phyloP scores from a whole-genome alignment of 108 stramenopile species.

The Conticribra guillardii region DNA sequence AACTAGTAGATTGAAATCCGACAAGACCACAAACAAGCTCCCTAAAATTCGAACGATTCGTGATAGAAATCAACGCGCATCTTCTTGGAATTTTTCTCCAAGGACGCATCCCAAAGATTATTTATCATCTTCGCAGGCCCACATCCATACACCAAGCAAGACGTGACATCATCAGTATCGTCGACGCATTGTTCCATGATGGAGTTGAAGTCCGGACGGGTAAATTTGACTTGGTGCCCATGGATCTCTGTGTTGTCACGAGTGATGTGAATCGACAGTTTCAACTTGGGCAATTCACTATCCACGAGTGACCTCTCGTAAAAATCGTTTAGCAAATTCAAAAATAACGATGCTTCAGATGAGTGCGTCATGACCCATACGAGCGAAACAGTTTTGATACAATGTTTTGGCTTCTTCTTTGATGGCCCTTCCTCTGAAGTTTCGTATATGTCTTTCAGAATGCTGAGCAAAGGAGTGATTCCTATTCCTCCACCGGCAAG shows the following conservation, averaged over 20 bases:
- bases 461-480: conserved; percentile 21
- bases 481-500: conserved; percentile 31
- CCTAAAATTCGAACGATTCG: conserved; percentile 30
- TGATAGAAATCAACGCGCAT: conserved; percentile 38
- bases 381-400: conserved; percentile 6
- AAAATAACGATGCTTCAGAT: conserved; percentile 19
- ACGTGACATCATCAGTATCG: conserved; percentile 6
- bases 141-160: conserved; percentile 22
- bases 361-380: conserved; percentile 20
- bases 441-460: conserved; percentile 30
- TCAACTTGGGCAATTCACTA: neutral
- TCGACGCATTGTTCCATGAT: conserved; percentile 6
- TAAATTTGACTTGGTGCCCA: no score
- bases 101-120: conserved; percentile 31
- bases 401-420: conserved; percentile 1
- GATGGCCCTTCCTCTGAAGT: neutral
- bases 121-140: conserved; percentile 28
- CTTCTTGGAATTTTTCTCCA: conserved; percentile 18
- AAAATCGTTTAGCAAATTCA: conserved; percentile 8
- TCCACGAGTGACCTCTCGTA: neutral
- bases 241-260: conserved; percentile 3
- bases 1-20: no score
- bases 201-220: conserved; percentile 6
- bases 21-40: no score
- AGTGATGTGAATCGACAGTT: conserved; percentile 12